phyloP scores from a whole-genome alignment of 2,329 filamentous ascomycete species.

The Cytospora paraplurivora region DNA sequence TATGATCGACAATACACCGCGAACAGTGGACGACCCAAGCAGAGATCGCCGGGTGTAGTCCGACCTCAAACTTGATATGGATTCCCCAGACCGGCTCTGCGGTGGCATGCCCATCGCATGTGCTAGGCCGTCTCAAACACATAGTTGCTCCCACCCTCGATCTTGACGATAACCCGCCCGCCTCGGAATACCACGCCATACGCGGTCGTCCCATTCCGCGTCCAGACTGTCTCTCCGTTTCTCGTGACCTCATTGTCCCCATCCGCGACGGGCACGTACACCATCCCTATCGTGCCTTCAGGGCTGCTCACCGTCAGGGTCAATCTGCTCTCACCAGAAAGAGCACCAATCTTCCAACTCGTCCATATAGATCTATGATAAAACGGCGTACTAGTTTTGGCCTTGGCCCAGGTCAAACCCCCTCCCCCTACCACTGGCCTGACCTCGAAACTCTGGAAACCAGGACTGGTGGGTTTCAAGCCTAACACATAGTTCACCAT shows the following conservation, averaged over 20 bases:
- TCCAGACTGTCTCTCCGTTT: constrained; percentile 31
- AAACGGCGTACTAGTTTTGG: constrained; percentile 45
- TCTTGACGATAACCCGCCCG: constrained; percentile 8
- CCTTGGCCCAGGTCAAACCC: constrained; percentile 46
- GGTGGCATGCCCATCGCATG: too few relatives aligned
- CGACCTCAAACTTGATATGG: background rate
- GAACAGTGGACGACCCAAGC: too few relatives aligned
- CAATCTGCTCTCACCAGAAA: constrained; percentile 30
- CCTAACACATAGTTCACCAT: constrained; percentile 51
- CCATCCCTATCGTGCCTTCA: constrained; percentile 34
- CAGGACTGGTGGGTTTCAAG: constrained; percentile 46
- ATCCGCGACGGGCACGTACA: constrained; percentile 33
- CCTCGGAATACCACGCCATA: constrained; percentile 1
- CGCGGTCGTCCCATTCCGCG: background rate
- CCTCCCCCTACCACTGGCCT: constrained; percentile 40
- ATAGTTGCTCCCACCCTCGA: constrained; percentile 6
- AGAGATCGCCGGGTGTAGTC: too few relatives aligned
- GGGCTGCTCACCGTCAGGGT: constrained; percentile 39
- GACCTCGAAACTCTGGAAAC: constrained; percentile 46
- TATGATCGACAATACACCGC: too few relatives aligned
- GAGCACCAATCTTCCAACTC: constrained; percentile 38
- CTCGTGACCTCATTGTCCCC: constrained; percentile 26
- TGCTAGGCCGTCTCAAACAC: constrained; percentile 8
- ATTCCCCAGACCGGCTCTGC: too few relatives aligned
- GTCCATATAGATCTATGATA: constrained; percentile 40